Evolutionary conservation across 2,329 filamentous ascomycete genomes (phyloP).

Genomic region (Grosmannia clavigera): DNA sequence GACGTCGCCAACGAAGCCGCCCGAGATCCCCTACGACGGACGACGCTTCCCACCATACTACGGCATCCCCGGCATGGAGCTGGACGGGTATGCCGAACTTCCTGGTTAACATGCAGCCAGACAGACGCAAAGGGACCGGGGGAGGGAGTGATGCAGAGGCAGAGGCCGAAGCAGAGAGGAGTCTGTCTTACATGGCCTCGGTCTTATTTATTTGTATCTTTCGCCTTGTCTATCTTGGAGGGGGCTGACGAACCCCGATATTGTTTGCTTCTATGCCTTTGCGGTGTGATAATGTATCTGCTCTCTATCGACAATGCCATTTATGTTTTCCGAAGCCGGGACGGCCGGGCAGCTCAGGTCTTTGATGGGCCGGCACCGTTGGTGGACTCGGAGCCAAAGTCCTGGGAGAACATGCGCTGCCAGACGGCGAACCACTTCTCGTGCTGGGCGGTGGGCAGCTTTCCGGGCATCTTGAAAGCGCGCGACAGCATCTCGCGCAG

Average conservation of each 20-base stretch:
- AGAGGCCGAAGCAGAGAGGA: too few relatives aligned
- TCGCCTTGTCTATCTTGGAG: background rate
- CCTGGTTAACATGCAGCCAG: constrained; percentile 6
- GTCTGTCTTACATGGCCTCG: background rate
- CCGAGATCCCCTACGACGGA: constrained; percentile 12
- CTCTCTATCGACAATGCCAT: background rate
- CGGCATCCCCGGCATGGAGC: constrained; percentile 5
- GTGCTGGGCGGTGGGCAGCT: constrained; percentile 51
- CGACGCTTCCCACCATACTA: constrained; percentile 10
- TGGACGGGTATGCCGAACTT: constrained; percentile 8
- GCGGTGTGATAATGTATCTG: background rate
- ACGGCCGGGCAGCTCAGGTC: background rate
- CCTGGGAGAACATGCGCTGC: constrained; percentile 54
- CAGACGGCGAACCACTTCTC: constrained; percentile 64
- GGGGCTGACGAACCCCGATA: background rate
- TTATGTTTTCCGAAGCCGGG: background rate
- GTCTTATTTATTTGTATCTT: background rate
- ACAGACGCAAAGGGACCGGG: background rate
- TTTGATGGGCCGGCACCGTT: background rate
- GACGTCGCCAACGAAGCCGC: background rate
- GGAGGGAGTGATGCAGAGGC: background rate
- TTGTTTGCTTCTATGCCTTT: background rate
- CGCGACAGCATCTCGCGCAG: constrained; percentile 64
- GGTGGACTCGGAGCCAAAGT: constrained; percentile 20
- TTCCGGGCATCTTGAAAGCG: constrained; percentile 56